phyloP scores from a whole-genome alignment of 2,329 filamentous ascomycete species.

The Penicillium sp. region DNA sequence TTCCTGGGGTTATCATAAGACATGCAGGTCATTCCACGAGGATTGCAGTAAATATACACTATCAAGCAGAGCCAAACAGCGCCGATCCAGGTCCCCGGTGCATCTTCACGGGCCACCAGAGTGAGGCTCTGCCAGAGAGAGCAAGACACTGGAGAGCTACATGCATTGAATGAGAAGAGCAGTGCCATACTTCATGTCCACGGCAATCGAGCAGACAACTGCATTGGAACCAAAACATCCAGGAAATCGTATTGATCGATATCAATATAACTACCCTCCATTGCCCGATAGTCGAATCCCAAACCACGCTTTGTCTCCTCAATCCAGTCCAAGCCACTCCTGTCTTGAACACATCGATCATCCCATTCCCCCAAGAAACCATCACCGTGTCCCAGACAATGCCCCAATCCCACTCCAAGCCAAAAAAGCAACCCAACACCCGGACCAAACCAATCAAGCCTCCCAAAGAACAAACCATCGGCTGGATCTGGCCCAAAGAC shows the following conservation, averaged over 20 bases:
- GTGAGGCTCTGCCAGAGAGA: not conserved
- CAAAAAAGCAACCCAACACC: not conserved
- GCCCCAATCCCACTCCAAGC: not conserved
- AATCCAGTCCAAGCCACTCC: not conserved
- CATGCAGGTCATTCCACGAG: not conserved
- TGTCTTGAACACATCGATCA: not conserved
- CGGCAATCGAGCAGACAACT: not conserved
- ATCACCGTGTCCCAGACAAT: not conserved
- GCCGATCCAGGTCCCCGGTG: not conserved
- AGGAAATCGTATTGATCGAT: not conserved
- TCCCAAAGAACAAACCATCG: slow-evolving; percentile 15
- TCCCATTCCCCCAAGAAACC: not conserved
- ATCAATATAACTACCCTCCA: not conserved
- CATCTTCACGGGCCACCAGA: not conserved
- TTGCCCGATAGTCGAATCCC: not conserved
- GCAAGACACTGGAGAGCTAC: not conserved
- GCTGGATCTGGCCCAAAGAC: slow-evolving; percentile 43
- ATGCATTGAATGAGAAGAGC: not conserved
- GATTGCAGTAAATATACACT: not conserved
- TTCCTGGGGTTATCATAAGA: not conserved
- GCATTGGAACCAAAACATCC: not conserved
- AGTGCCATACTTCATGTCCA: not conserved
- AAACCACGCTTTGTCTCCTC: not conserved
- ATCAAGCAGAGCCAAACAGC: not conserved
- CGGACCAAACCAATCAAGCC: not conserved